A percentile compares a stretch with the other conserved stretches of the same genome.
Evolutionary conservation across 495 filamentous ascomycete species (phyloP).

Genomic region (Aspergillus steynii): DNA sequence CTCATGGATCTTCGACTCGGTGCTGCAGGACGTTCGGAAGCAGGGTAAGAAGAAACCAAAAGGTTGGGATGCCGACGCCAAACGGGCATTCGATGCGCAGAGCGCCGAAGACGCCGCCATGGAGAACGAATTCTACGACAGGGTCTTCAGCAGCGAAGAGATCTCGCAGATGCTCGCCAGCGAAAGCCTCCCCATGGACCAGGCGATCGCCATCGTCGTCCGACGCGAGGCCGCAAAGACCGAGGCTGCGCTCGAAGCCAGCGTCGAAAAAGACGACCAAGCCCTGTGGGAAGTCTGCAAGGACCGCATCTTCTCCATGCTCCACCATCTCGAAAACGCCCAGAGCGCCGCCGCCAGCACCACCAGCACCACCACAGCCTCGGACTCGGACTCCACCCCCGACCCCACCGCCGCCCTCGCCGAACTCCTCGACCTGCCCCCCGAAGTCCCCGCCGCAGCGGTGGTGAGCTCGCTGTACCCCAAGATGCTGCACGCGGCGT

Average conservation of each 20-base stretch:
- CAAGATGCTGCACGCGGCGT: conserved; percentile 59
- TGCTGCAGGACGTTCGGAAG: conserved; percentile 22
- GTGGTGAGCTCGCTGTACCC: conserved; percentile 70
- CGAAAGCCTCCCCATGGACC: conserved; percentile 19
- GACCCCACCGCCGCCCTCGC: conserved; percentile 3
- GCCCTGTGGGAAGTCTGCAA: conserved; percentile 73
- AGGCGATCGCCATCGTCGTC: conserved; percentile 30
- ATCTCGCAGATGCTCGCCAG: conserved; percentile 21
- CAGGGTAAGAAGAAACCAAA: conserved; percentile 8
- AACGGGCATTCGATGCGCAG: not conserved
- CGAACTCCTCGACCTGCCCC: conserved; percentile 30
- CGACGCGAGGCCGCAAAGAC: conserved; percentile 31
- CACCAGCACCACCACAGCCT: not conserved
- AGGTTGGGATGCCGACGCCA: not conserved
- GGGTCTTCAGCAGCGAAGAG: conserved; percentile 21
- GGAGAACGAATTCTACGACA: conserved; percentile 1
- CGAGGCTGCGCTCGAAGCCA: conserved; percentile 26
- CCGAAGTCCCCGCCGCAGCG: conserved; percentile 43
- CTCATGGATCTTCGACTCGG: conserved; percentile 29
- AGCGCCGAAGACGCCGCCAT: not conserved
- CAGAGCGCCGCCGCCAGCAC: conserved; percentile 14
- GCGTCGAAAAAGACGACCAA: conserved; percentile 54
- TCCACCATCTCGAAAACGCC: conserved; percentile 39
- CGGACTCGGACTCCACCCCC: conserved; percentile 8
- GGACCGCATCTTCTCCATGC: conserved; percentile 65